A percentile compares a stretch with the other conserved stretches of the same genome.
Evolutionary conservation across 169 alveolate species (phyloP).

Genomic region (Plasmodium cynomolgi): DNA sequence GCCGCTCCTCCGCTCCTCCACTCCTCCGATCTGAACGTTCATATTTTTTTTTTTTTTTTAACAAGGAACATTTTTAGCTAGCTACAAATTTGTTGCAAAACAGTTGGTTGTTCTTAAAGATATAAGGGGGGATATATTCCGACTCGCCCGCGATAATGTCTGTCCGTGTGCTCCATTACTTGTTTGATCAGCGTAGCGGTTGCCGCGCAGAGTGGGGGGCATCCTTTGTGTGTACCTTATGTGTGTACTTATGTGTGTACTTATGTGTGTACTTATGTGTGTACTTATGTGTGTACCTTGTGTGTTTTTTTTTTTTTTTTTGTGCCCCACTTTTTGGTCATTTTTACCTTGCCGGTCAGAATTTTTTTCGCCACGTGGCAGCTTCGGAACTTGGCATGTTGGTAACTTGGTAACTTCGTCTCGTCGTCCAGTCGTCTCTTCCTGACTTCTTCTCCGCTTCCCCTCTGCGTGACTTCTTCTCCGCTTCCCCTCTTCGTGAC

Average conservation of each 20-base stretch:
- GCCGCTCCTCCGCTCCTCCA: too few species aligned
- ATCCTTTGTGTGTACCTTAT: neutral
- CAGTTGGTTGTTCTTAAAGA: neutral
- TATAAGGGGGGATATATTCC: neutral
- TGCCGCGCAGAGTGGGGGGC: neutral
- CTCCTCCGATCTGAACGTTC: conserved; percentile 25
- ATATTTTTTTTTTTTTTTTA: conserved; percentile 15
- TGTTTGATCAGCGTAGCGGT: neutral
- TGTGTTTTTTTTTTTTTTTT: neutral
- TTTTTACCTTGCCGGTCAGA: conserved; percentile 2
- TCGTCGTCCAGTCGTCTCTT: too few species aligned
- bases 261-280: neutral
- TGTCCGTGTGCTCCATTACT: neutral
- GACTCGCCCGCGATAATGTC: neutral
- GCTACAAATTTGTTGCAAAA: neutral
- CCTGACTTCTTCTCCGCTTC: too few species aligned
- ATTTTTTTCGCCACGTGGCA: neutral
- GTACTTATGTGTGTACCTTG: neutral
- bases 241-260: neutral
- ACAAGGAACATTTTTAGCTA: neutral
- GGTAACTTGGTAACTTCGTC: too few species aligned
- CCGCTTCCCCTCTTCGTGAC: neutral
- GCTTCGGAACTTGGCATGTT: neutral
- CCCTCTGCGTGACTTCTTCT: neutral
- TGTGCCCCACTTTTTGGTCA: neutral